Evolutionary conservation across 2,329 filamentous ascomycete species (phyloP).

Genomic region (Colletotrichum lentis): DNA sequence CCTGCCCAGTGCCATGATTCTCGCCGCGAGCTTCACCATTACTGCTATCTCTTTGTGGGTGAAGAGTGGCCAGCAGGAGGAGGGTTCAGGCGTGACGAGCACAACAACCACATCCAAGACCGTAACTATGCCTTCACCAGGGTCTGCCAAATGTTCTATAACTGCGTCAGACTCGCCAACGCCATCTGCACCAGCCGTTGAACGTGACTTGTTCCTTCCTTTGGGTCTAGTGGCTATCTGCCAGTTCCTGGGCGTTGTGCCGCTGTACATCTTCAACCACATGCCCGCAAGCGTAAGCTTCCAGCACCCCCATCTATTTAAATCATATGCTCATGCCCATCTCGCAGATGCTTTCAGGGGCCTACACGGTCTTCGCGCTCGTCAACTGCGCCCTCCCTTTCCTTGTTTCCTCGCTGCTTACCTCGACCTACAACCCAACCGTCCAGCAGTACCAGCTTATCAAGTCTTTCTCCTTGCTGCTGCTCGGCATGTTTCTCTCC

Average conservation of each 20-base stretch:
- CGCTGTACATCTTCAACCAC: conserved; percentile 87
- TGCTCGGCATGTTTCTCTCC: conserved; percentile 90
- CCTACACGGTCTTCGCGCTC: conserved; percentile 66
- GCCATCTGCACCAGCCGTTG: conserved; percentile 48
- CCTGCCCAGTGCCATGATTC: conserved; percentile 94
- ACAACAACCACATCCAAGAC: conserved; percentile 14
- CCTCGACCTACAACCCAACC: conserved; percentile 61
- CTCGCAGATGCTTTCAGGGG: conserved; percentile 39
- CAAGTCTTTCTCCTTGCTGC: conserved; percentile 90
- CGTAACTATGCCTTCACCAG: not conserved
- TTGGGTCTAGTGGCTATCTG: conserved; percentile 74
- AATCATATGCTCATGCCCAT: not conserved
- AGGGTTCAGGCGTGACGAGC: conserved; percentile 9
- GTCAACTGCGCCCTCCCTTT: conserved; percentile 66
- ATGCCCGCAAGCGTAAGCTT: conserved; percentile 68
- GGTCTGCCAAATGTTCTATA: conserved; percentile 10
- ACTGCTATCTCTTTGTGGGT: conserved; percentile 96
- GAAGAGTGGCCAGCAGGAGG: conserved; percentile 71
- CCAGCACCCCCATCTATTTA: not conserved
- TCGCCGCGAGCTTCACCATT: conserved; percentile 94
- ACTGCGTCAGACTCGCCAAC: not conserved
- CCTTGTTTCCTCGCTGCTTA: conserved; percentile 64
- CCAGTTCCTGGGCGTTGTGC: conserved; percentile 81
- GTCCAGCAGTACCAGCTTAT: conserved; percentile 78
- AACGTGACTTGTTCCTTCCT: conserved; percentile 76